Conservation (phyloP, 2,329 filamentous ascomycete species). For the Sclerotinia minor region DNA sequence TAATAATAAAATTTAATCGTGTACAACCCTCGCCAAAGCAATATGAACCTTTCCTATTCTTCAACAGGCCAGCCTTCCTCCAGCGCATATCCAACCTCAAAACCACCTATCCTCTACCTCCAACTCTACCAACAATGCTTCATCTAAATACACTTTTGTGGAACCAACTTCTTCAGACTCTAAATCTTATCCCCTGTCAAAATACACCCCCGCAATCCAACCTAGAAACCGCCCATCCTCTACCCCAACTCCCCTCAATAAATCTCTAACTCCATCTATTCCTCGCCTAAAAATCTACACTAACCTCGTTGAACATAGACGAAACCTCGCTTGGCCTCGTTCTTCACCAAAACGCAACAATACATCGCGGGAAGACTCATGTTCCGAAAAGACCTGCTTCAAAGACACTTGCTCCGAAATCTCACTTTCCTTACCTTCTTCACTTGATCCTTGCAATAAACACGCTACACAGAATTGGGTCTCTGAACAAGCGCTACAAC, state of each 20-base stretch:
- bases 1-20: neutral
- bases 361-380: neutral
- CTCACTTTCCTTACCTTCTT: too few relatives aligned
- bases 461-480: too few relatives aligned
- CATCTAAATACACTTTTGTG: neutral
- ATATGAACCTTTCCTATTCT: neutral
- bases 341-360: neutral
- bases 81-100: too few relatives aligned
- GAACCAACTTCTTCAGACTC: neutral
- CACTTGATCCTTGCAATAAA: rapidly evolving
- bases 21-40: neutral
- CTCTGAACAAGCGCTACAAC: neutral
- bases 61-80: neutral
- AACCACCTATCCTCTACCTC: neutral
- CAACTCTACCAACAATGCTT: too few relatives aligned
- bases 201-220: neutral
- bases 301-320: too few relatives aligned
- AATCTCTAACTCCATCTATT: neutral
- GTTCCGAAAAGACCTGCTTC: neutral
- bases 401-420: neutral
- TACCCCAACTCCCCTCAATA: neutral
- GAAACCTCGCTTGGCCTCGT: rapidly evolving
- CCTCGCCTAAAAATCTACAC: too few relatives aligned
- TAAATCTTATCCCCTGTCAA: too few relatives aligned
- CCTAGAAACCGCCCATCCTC: neutral